phyloP scores from a whole-genome alignment of 805 yeast species.

The Cyberlindnera mississippiensis region DNA sequence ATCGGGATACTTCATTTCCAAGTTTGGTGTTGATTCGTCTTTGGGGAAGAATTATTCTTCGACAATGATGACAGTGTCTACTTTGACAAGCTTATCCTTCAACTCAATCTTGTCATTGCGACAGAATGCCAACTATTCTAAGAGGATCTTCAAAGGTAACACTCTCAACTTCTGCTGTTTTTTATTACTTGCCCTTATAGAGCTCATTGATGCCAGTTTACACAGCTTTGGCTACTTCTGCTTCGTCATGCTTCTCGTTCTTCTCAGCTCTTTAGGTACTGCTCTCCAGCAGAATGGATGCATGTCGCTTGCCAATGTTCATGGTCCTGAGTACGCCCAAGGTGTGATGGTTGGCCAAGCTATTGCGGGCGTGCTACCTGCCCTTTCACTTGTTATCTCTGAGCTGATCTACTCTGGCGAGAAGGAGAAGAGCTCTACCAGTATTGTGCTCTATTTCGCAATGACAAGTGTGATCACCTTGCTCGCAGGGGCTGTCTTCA shows the following conservation, averaged over 20 bases:
- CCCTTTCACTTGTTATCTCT: constrained; percentile 59
- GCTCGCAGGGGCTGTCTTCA: constrained; percentile 38
- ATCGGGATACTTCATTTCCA: constrained; percentile 60
- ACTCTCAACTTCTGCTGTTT: constrained; percentile 55
- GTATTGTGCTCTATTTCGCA: constrained; percentile 40
- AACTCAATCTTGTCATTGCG: constrained; percentile 61
- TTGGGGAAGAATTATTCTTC: constrained; percentile 64
- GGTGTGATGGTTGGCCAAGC: constrained; percentile 95
- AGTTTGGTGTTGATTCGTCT: constrained; percentile 49
- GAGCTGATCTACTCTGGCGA: constrained; percentile 33
- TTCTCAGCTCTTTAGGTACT: constrained; percentile 67
- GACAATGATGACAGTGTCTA: constrained; percentile 85
- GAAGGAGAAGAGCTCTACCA: constrained; percentile 23
- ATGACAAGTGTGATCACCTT: constrained; percentile 47
- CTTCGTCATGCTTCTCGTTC: constrained; percentile 58
- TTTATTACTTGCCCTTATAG: constrained; percentile 26
- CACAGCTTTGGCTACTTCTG: constrained; percentile 33
- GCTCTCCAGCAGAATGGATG: constrained; percentile 86
- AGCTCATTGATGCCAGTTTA: constrained; percentile 19
- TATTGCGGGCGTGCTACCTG: constrained; percentile 88
- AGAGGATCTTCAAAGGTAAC: constrained; percentile 60
- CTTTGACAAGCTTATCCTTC: constrained; percentile 57
- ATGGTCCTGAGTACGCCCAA: constrained; percentile 77
- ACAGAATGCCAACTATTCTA: constrained; percentile 56
- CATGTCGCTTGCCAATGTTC: constrained; percentile 77